phyloP scores from a whole-genome alignment of 306 rosid genomes.

The Bauhinia variegata region DNA sequence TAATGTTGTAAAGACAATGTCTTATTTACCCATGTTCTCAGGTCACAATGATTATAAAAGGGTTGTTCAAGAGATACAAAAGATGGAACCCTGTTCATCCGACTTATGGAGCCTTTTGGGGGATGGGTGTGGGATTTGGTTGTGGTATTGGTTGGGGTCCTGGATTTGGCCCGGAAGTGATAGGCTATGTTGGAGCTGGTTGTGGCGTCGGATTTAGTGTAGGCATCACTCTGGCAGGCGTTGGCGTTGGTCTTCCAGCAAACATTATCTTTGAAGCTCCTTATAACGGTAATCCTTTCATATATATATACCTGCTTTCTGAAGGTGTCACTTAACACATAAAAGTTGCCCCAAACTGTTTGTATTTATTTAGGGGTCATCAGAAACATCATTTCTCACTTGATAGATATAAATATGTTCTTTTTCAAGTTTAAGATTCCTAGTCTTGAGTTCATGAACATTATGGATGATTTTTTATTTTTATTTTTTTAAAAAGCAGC shows the following conservation, averaged over 20 bases:
- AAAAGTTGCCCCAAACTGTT: neutral
- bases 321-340: constrained; percentile 13
- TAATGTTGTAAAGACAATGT: neutral
- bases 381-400: constrained; percentile 11
- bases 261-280: constrained; percentile 59
- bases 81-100: constrained; percentile 98
- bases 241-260: constrained; percentile 86
- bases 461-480: neutral
- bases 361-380: constrained; percentile 22
- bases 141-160: constrained; percentile 99
- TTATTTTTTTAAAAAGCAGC: constrained; percentile 48
- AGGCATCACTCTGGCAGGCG: constrained; percentile 77
- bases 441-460: constrained; percentile 12
- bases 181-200: constrained; percentile 95
- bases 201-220: constrained; percentile 92
- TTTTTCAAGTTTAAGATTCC: constrained; percentile 24
- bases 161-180: constrained; percentile 95
- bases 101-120: constrained; percentile 89
- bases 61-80: constrained; percentile 63
- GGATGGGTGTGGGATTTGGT: constrained; percentile 92
- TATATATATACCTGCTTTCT: constrained; percentile 14
- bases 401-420: constrained; percentile 27
- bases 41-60: constrained; percentile 82
- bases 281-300: constrained; percentile 54
- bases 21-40: constrained; percentile 34